Base-by-base conservation (phyloP, 2,329 filamentous ascomycete species). In the Orbilia blumenaviensis region DNA sequence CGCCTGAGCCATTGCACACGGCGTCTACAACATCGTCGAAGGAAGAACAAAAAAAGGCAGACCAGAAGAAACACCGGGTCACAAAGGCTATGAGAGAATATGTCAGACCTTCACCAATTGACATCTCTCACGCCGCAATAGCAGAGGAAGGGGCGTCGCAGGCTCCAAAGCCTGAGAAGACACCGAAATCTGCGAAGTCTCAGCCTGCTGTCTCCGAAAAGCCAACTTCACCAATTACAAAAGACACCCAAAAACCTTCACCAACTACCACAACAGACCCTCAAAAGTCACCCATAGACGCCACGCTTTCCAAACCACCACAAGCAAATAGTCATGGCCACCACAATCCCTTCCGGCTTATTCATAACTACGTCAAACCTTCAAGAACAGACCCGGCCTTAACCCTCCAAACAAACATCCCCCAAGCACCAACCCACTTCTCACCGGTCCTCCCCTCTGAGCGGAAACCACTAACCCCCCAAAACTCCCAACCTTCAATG, bases 321-420 rank as follows among this genome's bases (percentile, higher is more conserved):
- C 46, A 7, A 21, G n/a, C 56, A 3, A 32, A 9, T 2, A 14
- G 36, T 2, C 36, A 66, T n/a, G 14, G 42, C 18, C 58, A 69
- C 10, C 72, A 76, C 21, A 76, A 76, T 29, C 72, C 72, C n/a
- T 69, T 76, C 58, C 72, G 72, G 16, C 21, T 69, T 34, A 41
- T 76, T 25, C 72, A 76, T 7, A 58, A 76, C 18, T 76, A 76
- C 25, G 72, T 76, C 34, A 76, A 76, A 23, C 72, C 72, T 3
- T 48, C 56, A 1, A 69, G 56, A 60, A 27, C 60, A 12, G 29
- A 42, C n/a, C 25, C 18, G 4, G n/a, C n/a, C n/a, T 48, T 38
- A 6, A 2, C 38, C 7, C 21, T 72, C 21, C 67, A 66, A 64
- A 72, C 67, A 29, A 72, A 50, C 16, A 9, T 60, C 23, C 29